Conservation (phyloP, 352 stramenopile genomes). For the Phytophthora boehmeriae region DNA sequence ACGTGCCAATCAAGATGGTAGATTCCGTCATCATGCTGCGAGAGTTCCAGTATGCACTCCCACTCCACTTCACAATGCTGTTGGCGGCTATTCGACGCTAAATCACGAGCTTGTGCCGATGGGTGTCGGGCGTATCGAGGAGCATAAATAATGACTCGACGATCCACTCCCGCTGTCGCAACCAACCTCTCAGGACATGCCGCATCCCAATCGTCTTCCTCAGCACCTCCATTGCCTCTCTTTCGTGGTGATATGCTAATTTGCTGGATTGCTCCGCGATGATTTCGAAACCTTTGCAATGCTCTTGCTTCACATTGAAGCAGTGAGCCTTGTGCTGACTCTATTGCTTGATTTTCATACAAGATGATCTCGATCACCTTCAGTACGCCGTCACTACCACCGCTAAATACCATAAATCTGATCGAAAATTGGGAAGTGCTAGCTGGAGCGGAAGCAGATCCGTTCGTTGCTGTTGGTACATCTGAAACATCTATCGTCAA, state of each 20-base stretch:
- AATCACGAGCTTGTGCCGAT: slow-evolving; percentile 14
- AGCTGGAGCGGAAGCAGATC: background rate
- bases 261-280: slow-evolving; percentile 66
- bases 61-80: slow-evolving; percentile 45
- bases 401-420: slow-evolving; percentile 74
- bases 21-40: slow-evolving; percentile 67
- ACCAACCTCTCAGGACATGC: slow-evolving; percentile 62
- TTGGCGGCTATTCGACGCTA: background rate
- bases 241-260: slow-evolving; percentile 61
- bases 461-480: slow-evolving; percentile 2
- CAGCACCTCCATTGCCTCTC: slow-evolving; percentile 4
- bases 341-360: slow-evolving; percentile 19
- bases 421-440: slow-evolving; percentile 28
- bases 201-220: slow-evolving; percentile 18
- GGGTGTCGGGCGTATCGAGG: slow-evolving; percentile 60
- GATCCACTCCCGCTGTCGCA: slow-evolving; percentile 64
- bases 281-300: slow-evolving; percentile 64
- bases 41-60: slow-evolving; percentile 65
- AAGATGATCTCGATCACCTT: slow-evolving; percentile 61
- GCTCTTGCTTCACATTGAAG: slow-evolving; percentile 48
- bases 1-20: slow-evolving; percentile 63
- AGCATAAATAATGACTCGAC: slow-evolving; percentile 64
- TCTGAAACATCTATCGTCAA: slow-evolving; percentile 4
- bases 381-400: slow-evolving; percentile 63
- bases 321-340: slow-evolving; percentile 7